Conservation (phyloP, 2,329 filamentous ascomycete species). For the Epichloe brachyelytri region DNA sequence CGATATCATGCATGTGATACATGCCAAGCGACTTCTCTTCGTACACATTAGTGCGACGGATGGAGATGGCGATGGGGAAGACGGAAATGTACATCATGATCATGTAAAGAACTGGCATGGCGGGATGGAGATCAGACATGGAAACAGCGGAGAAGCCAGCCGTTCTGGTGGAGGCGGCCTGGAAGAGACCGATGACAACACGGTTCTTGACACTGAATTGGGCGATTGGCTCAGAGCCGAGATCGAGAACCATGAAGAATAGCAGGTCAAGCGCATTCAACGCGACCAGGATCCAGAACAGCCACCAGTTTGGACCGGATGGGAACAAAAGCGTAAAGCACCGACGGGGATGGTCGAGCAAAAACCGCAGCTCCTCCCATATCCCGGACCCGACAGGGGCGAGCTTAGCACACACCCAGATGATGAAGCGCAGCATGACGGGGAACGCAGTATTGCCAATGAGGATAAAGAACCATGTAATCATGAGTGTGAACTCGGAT, state of each 20-base stretch:
- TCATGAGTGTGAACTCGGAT: constrained; percentile 60
- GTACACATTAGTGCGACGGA: constrained; percentile 90
- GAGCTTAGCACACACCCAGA: constrained; percentile 65
- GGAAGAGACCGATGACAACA: constrained; percentile 78
- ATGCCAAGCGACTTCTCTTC: constrained; percentile 80
- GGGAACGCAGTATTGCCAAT: constrained; percentile 95
- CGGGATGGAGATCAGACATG: constrained; percentile 67
- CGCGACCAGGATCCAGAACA: constrained; percentile 72
- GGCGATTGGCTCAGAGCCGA: constrained; percentile 58
- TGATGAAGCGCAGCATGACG: constrained; percentile 84
- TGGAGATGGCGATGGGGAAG: constrained; percentile 89
- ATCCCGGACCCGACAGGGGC: constrained; percentile 53
- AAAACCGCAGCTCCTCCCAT: constrained; percentile 82
- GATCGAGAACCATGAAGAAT: constrained; percentile 84
- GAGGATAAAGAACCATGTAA: constrained; percentile 77
- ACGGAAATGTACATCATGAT: constrained; percentile 99
- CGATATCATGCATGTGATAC: constrained; percentile 38
- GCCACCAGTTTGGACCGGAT: constrained; percentile 83
- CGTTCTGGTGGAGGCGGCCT: constrained; percentile 78
- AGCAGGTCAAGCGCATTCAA: constrained; percentile 79
- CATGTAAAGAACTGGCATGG: constrained; percentile 84
- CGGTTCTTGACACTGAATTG: constrained; percentile 58
- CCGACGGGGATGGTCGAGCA: constrained; percentile 86
- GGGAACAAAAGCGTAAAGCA: constrained; percentile 96
- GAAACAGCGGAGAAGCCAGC: constrained; percentile 80